Base-by-base conservation (phyloP, 129 eudicot genomes). In the Glebionis coronaria region DNA sequence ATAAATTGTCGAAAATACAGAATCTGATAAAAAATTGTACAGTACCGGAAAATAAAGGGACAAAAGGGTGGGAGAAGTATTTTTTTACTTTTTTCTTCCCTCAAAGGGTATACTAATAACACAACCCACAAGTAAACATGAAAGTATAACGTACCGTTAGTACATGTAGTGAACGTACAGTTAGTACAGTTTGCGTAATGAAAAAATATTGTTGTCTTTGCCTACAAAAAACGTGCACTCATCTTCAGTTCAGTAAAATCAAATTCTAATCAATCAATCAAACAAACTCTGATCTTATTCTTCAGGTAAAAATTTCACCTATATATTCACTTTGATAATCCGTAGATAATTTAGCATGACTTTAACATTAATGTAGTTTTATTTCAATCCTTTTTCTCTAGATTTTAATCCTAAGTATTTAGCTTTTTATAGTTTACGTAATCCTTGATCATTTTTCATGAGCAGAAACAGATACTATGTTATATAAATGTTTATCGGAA, bases 81-180 rank as follows among this genome's bases (percentile, higher is more conserved):
- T n/a, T n/a, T n/a, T n/a, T n/a, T n/a, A n/a, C n/a, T n/a, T n/a
- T n/a, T n/a, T n/a, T n/a, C n/a, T n/a, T n/a, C n/a, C n/a, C n/a
- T n/a, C n/a, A n/a, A n/a, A n/a, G n/a, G n/a, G n/a, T n/a, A n/a
- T n/a, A n/a, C n/a, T n/a, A n/a, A n/a, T n/a, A n/a, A n/a, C n/a
- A n/a, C n/a, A n/a, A n/a, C n/a, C n/a, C n/a, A n/a, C n/a, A n/a
- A n/a, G n/a, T n/a, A n/a, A 35, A 35, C 15, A 53, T 21, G 6
- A 10, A 63, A 44, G 11, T 44, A 45, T 44, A 8, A 9, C 44
- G 73, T 68, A 68, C 73, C 42, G 8, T 21, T 12, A 69, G 64
- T 69, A 69, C 73, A 69, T 54, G 29, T 20, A 57, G 16, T 42
- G 64, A 68, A 68, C 53, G 73, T 68, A 61, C 69, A 49, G 12